Evolutionary conservation across 192 early-diverging fungal genomes (phyloP).

Genomic region (Backusella sp.): DNA sequence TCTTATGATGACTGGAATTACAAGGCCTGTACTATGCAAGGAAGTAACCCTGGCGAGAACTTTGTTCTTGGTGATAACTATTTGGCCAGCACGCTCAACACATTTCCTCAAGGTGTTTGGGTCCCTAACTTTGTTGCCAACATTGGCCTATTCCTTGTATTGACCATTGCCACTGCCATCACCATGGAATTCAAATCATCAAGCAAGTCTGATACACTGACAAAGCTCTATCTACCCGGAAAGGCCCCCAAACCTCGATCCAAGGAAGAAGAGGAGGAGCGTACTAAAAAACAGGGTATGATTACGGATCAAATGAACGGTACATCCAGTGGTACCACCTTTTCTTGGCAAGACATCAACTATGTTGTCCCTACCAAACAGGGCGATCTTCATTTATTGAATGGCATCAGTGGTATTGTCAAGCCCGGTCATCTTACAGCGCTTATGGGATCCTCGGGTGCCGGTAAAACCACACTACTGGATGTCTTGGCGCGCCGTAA

Average conservation of each 20-base stretch:
- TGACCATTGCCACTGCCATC: slow-evolving; percentile 34
- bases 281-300: slow-evolving; percentile 29
- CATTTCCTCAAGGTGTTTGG: slow-evolving; percentile 55
- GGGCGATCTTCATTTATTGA: slow-evolving; percentile 62
- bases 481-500: slow-evolving; percentile 77
- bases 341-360: slow-evolving; percentile 64
- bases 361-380: slow-evolving; percentile 68
- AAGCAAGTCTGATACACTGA: slow-evolving; percentile 47
- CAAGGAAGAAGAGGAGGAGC: slow-evolving; percentile 26
- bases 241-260: slow-evolving; percentile 23
- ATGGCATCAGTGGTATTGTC: slow-evolving; percentile 68
- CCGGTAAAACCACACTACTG: slow-evolving; percentile 76
- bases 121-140: slow-evolving; percentile 58
- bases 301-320: slow-evolving; percentile 31
- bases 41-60: slow-evolving; percentile 49
- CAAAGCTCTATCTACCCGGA: slow-evolving; percentile 48
- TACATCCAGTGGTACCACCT: slow-evolving; percentile 43
- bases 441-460: slow-evolving; percentile 74
- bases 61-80: slow-evolving; percentile 62
- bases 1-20: slow-evolving; percentile 38
- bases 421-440: slow-evolving; percentile 72
- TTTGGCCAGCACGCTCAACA: slow-evolving; percentile 48
- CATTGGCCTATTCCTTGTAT: slow-evolving; percentile 43
- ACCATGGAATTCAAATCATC: slow-evolving; percentile 50
- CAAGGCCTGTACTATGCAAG: slow-evolving; percentile 62